phyloP scores from a whole-genome alignment of 352 stramenopile genomes.

The Lagenidium giganteum region DNA sequence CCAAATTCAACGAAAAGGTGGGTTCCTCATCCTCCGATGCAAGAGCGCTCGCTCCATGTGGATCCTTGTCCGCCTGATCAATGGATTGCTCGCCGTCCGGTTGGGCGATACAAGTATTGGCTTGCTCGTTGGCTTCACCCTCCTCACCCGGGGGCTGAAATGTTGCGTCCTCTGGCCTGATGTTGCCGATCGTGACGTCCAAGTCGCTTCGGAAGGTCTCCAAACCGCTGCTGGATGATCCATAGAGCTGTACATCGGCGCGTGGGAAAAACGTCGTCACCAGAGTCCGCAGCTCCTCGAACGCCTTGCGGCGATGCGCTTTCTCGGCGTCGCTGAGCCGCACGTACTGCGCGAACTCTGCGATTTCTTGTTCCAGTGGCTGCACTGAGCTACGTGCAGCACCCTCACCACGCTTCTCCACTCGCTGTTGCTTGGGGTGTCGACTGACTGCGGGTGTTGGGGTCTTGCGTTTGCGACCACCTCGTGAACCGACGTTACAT shows the following conservation, averaged over 20 bases:
- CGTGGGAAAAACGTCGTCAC: slow-evolving; percentile 32
- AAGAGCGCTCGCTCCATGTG: too few species aligned
- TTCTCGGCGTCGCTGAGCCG: slow-evolving; percentile 36
- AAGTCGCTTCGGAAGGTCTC: slow-evolving; percentile 75
- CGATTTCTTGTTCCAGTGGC: slow-evolving; percentile 50
- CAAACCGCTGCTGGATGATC: slow-evolving; percentile 61
- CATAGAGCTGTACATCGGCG: slow-evolving; percentile 54
- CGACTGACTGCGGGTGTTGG: too few species aligned
- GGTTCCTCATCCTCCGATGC: slow-evolving; percentile 26
- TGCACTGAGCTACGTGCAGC: too few species aligned
- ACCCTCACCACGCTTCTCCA: too few species aligned
- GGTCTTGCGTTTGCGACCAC: too few species aligned
- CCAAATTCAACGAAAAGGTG: slow-evolving; percentile 65
- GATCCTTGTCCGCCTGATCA: too few species aligned
- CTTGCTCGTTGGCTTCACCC: neutral
- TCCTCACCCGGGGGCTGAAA: neutral
- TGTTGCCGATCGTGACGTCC: slow-evolving; percentile 65
- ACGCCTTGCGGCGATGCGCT: slow-evolving; percentile 27
- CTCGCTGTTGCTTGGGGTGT: too few species aligned
- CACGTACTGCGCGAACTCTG: slow-evolving; percentile 34
- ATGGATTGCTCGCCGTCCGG: slow-evolving; percentile 3
- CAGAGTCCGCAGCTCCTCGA: slow-evolving; percentile 38
- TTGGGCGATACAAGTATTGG: too few species aligned
- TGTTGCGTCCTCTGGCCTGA: slow-evolving; percentile 18
- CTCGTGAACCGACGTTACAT: too few species aligned